Conservation (phyloP, 768 basidiomycete species). For the Boletus edulis region DNA sequence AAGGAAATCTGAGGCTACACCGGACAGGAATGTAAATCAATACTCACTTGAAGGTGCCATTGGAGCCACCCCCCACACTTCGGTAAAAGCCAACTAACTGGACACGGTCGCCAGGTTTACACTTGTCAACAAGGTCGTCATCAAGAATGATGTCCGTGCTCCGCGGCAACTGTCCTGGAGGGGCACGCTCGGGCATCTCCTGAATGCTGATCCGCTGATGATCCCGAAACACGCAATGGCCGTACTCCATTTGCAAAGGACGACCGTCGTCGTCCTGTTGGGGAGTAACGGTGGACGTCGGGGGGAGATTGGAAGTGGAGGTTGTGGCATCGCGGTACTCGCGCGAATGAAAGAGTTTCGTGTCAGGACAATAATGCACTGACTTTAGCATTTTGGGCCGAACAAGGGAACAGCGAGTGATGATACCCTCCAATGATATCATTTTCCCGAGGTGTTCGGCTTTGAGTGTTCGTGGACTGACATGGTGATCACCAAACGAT, state of each 20-base stretch:
- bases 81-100: conserved; percentile 95
- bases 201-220: conserved; percentile 98
- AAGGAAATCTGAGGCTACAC: conserved; percentile 12
- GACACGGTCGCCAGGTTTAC: conserved; percentile 97
- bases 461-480: conserved; percentile 88
- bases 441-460: conserved; percentile 90
- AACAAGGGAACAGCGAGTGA: conserved; percentile 96
- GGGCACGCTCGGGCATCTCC: conserved; percentile 99
- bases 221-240: conserved; percentile 88
- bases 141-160: conserved; percentile 96
- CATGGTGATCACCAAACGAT: conserved; percentile 97
- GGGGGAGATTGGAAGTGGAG: conserved; percentile 80
- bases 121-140: conserved; percentile 94
- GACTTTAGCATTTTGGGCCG: conserved; percentile 98
- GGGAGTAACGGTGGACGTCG: conserved; percentile 83
- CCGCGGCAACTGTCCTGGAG: conserved; percentile 93
- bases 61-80: conserved; percentile 87
- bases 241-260: conserved; percentile 87
- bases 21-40: conserved; percentile 10
- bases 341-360: conserved; percentile 77
- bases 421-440: conserved; percentile 97
- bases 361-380: conserved; percentile 92
- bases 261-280: conserved; percentile 90
- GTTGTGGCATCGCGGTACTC: conserved; percentile 93
- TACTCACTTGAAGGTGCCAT: conserved; percentile 89